Percentiles rank a stretch among this genome's conserved stretches.
These are phyloP conservation scores for Aspergillus quadrilineatus DNA, from an alignment of 2,329 filamentous ascomycete genomes.

Conservation along the genomic window DNA sequence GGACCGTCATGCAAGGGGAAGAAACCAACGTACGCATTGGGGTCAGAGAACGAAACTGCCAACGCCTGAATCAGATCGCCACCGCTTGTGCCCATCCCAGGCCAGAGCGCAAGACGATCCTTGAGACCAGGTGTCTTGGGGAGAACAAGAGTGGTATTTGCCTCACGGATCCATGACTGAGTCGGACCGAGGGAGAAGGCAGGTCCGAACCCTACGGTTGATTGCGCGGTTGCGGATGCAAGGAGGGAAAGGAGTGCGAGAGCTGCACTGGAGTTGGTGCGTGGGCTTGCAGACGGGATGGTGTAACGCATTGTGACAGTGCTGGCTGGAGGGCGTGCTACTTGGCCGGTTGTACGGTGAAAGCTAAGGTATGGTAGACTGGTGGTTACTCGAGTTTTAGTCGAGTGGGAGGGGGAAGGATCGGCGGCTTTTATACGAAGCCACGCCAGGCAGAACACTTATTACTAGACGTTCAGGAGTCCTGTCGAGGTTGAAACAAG, in stretches of 20 bases:
- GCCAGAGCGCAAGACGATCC: conserved; percentile 35
- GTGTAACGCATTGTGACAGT: background rate
- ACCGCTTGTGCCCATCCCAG: conserved; percentile 34
- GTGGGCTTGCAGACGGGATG: no score
- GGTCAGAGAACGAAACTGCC: conserved; percentile 30
- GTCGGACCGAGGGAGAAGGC: conserved; percentile 34
- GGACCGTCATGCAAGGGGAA: no score
- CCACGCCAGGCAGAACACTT: background rate
- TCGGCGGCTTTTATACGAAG: background rate
- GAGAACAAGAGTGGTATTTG: conserved; percentile 32
- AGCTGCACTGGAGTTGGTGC: background rate
- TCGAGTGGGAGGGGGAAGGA: no score
- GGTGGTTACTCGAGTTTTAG: no score
- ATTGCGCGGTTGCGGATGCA: conserved; percentile 15
- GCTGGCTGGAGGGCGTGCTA: no score
- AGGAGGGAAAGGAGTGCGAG: conserved; percentile 17
- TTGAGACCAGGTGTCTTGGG: conserved; percentile 27
- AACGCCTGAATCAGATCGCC: conserved; percentile 36
- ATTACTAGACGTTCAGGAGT: background rate
- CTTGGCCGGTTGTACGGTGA: no score
- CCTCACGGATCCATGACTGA: conserved; percentile 32
- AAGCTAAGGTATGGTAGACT: no score
- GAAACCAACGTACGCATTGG: conserved; percentile 24
- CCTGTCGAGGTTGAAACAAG: background rate
- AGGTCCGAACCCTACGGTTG: conserved; percentile 30